Base-by-base conservation (phyloP, 139 green algal genomes). In the Gonium pectorale region DNA sequence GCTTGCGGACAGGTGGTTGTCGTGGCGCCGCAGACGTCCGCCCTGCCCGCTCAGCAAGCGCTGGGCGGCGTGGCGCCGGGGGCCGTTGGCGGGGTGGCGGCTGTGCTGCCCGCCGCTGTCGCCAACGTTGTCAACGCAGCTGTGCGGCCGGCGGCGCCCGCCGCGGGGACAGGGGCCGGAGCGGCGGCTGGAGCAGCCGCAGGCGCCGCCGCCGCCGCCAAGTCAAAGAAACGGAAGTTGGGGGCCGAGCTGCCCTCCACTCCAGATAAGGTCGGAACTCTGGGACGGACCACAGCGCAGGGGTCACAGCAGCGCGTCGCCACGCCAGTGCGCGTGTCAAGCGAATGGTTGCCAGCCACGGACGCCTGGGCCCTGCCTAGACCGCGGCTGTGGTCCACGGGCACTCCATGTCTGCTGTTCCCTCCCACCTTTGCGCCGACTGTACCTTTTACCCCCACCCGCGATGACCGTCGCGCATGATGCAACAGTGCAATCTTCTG, bases 181-280 rank as follows among this genome's bases (percentile, higher is more conserved):
- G n/a, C n/a, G n/a, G n/a, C n/a, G n/a, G n/a, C n/a, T n/a, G n/a
- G n/a, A n/a, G n/a, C 3, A 24, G 56, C 26, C 26, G 56, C 56
- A 31, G 11, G 11, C 26, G 26, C 56, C 27, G 56, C 26, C n/a
- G n/a, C n/a, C n/a, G n/a, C n/a, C n/a, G 24, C 35, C 37, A 6
- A 35, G 72, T 4, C 51, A 80, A 81, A 81, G 56, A 81, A 81
- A 37, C 74, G 74, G 6, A 81, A 81, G 27, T 70, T 70, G 5
- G 74, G 74, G 2, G 38, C 56, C 37, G 56, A 69, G 74, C 38
- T 37, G 37, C 56, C 13, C 13, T 3, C 38, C 9, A 56, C 43
- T 3, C 56, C 41, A 6, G 74, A 81, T 26, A 81, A 81, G 74
- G 74, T 67, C 15, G 6, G 70, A 2, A 3, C 26, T 24, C 11